A percentile compares a stretch with the other conserved stretches of the same genome.
phyloP scores from a whole-genome alignment of 2,329 filamentous ascomycete species.

The Calonectria pteridis region DNA sequence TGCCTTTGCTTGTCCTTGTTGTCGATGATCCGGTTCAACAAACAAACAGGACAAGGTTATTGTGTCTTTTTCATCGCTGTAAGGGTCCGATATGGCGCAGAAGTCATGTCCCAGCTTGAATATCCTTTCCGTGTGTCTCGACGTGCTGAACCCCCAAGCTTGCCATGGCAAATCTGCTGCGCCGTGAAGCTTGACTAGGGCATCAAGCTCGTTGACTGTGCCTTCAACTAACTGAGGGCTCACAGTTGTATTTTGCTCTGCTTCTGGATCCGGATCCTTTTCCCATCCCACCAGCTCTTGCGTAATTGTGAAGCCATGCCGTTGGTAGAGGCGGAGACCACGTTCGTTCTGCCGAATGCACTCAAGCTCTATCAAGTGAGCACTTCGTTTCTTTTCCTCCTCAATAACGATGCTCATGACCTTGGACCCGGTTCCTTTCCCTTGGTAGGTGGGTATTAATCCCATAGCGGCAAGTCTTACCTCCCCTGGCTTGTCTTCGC shows the following conservation, averaged over 20 bases:
- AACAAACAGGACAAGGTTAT: slow-evolving; percentile 28
- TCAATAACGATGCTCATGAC: not conserved
- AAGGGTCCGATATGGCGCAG: slow-evolving; percentile 35
- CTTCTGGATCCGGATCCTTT: not conserved
- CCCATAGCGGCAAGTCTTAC: slow-evolving; percentile 36
- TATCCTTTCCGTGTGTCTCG: slow-evolving; percentile 2
- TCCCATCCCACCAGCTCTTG: slow-evolving; percentile 1
- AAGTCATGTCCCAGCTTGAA: slow-evolving; percentile 35
- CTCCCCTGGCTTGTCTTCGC: slow-evolving; percentile 33
- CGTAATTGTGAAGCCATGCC: slow-evolving; percentile 29
- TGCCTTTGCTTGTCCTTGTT: slow-evolving; percentile 30
- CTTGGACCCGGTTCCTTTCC: slow-evolving; percentile 30
- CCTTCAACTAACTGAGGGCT: not conserved
- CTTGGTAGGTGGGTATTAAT: slow-evolving; percentile 29
- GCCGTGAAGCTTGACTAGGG: not conserved
- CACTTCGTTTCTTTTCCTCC: not conserved
- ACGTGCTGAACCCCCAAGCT: not conserved
- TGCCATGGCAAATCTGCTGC: not conserved
- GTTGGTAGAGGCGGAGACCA: slow-evolving; percentile 33
- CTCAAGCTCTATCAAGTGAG: slow-evolving; percentile 35
- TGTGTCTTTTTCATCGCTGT: slow-evolving; percentile 25
- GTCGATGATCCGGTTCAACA: slow-evolving; percentile 33
- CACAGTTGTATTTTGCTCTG: too few species aligned
- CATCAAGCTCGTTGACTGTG: not conserved
- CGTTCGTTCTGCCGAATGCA: slow-evolving; percentile 34